phyloP scores from a whole-genome alignment of 345 rosid genomes.

The Mangifera indica region DNA sequence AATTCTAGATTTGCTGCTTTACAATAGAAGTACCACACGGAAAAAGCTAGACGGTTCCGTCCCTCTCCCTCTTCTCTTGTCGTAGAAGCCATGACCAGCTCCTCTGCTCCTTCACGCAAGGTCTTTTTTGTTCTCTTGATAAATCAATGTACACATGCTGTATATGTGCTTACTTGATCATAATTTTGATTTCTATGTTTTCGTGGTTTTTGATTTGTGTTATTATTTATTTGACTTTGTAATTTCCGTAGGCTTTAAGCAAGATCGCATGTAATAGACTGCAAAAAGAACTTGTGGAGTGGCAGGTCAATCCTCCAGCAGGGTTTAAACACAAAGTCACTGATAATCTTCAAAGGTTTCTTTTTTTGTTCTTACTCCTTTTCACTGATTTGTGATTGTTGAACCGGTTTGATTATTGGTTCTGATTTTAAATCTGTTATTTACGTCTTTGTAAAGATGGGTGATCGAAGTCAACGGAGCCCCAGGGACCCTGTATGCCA shows the following conservation, averaged over 20 bases:
- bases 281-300: slow-evolving; percentile 92
- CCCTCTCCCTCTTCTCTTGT: not conserved
- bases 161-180: not conserved
- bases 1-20: not conserved
- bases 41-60: slow-evolving; percentile 11
- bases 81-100: slow-evolving; percentile 68
- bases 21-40: not conserved
- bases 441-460: slow-evolving; percentile 41
- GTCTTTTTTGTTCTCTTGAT: slow-evolving; percentile 21
- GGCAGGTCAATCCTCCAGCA: slow-evolving; percentile 89
- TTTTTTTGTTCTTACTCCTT: not conserved
- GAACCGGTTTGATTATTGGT: not conserved
- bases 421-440: not conserved
- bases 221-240: slow-evolving; percentile 7
- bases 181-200: not conserved
- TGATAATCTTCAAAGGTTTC: slow-evolving; percentile 59
- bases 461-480: slow-evolving; percentile 75
- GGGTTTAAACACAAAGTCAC: slow-evolving; percentile 68
- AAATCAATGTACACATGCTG: not conserved
- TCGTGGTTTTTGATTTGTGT: not conserved
- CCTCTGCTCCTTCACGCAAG: slow-evolving; percentile 78
- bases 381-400: not conserved
- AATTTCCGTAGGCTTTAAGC: slow-evolving; percentile 60
- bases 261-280: slow-evolving; percentile 93
- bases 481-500: slow-evolving; percentile 64